Evolutionary conservation across 345 rosid genomes (phyloP), one percentile per base, ranked within the genome.

Genomic region (Sisymbrium altissimum): DNA sequence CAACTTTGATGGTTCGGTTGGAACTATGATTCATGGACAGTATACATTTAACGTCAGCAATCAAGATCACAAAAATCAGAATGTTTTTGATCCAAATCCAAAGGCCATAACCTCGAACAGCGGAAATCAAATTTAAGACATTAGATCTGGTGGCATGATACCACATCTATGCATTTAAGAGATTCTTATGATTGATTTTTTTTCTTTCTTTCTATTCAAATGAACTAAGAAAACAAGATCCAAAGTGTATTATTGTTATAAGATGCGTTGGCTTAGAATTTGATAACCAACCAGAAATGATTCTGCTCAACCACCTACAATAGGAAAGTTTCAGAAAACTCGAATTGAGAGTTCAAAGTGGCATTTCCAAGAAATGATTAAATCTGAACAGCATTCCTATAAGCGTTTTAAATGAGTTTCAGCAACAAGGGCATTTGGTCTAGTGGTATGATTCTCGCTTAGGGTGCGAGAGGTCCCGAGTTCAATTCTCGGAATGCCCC

Each of bases 381-480:
- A 49, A 25, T 62, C 8, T 29, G 29, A 38, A 29, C 33, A 61
- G 61, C 68, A 61, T 36, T 30, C 30, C 4, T 1, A 13, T 71
- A 53, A 49, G 38, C 2, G 13, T 23, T 70, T 30, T 12, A 68
- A 32, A 11, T 50, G 74, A 50, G 18, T 32, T 1, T n/a, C n/a
- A 32, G 35, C 50, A 62, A 43, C 7, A n/a, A 9, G 87, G 89
- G 94, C 92, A 88, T 88, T 92, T 89, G 88, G 89, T 89, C 89
- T 86, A 84, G 88, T 88, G 91, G 88, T 77, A 88, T 84, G 89
- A 89, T 88, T 86, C 90, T 92, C 86, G 89, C 93, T 92, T 89
- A 66, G 90, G 90, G 90, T 89, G 89, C 87, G 85, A 87, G 88
- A 89, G 89, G 90, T 86, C 97, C 91, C 88, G 87, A 86, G 90